Evolutionary conservation across 2,329 filamentous ascomycete species (phyloP).

Genomic region (Diaporthe amygdali): DNA sequence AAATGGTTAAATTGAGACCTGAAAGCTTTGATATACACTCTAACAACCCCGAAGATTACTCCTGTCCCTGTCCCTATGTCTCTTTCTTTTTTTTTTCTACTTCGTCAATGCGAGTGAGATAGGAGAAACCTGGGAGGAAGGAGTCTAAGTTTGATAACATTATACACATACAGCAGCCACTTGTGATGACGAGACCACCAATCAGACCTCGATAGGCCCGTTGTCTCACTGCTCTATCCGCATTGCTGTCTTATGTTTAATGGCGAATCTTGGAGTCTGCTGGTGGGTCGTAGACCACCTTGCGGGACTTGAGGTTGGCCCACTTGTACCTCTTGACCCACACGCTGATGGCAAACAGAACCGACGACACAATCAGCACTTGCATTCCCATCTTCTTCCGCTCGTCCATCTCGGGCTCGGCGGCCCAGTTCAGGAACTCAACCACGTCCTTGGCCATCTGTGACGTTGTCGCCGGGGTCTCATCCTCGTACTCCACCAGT

Average conservation of each 20-base stretch:
- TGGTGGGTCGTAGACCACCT: constrained; percentile 87
- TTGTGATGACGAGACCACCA: constrained; percentile 4
- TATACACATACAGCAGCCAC: constrained; percentile 37
- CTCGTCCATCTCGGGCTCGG: constrained; percentile 98
- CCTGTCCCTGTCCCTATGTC: constrained; percentile 22
- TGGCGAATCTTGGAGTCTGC: constrained; percentile 53
- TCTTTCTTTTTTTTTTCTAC: constrained; percentile 17
- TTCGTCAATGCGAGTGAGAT: constrained; percentile 26
- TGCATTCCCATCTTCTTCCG: constrained; percentile 99
- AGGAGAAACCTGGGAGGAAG: constrained; percentile 19
- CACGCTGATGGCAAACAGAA: constrained; percentile 84
- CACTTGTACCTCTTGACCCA: constrained; percentile 99
- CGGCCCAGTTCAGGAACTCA: constrained; percentile 99
- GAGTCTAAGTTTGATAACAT: constrained; percentile 28
- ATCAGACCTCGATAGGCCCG: background rate
- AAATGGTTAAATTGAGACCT: constrained; percentile 28
- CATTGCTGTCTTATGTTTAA: constrained; percentile 38
- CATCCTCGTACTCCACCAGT: constrained; percentile 97
- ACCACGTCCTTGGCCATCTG: constrained; percentile 99
- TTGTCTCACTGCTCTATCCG: constrained; percentile 19
- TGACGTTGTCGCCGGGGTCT: constrained; percentile 89
- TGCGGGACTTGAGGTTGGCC: constrained; percentile 93
- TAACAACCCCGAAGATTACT: constrained; percentile 41
- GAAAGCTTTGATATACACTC: constrained; percentile 47
- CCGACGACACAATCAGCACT: constrained; percentile 80